Conservation (phyloP, 257 asterid genomes). For the Rehmannia glutinosa region DNA sequence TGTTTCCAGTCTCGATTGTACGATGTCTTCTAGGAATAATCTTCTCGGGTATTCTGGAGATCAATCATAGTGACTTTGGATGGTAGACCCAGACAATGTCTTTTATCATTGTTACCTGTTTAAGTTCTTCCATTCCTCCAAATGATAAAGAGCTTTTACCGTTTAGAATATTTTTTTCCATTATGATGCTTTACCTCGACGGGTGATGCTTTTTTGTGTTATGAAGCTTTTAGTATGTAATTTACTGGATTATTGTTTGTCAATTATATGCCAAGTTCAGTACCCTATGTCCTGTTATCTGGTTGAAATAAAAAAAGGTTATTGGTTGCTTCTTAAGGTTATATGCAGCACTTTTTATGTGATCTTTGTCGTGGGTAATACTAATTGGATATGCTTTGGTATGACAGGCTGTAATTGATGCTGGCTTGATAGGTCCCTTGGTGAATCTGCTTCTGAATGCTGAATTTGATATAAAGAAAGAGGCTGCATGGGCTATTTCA, state of each 20-base stretch:
- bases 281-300: background rate
- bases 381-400: conserved; percentile 11
- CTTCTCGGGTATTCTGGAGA: background rate
- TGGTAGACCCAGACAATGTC: background rate
- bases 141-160: background rate
- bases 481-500: conserved; percentile 95
- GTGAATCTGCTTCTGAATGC: conserved; percentile 77
- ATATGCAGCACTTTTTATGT: background rate
- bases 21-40: background rate
- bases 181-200: background rate
- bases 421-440: conserved; percentile 73
- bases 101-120: background rate
- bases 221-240: background rate
- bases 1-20: background rate
- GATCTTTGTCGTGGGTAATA: background rate
- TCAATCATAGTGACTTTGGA: background rate
- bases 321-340: background rate
- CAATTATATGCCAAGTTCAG: background rate
- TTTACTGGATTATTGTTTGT: background rate
- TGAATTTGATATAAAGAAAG: conserved; percentile 92
- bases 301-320: too few species aligned
- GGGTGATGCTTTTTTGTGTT: background rate
- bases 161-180: background rate
- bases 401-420: conserved; percentile 73
- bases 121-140: background rate